Evolutionary conservation across 202 grass and related monocot species (phyloP), one percentile per base, ranked within the genome.

Genomic region (Schoenoplectus triqueter): DNA sequence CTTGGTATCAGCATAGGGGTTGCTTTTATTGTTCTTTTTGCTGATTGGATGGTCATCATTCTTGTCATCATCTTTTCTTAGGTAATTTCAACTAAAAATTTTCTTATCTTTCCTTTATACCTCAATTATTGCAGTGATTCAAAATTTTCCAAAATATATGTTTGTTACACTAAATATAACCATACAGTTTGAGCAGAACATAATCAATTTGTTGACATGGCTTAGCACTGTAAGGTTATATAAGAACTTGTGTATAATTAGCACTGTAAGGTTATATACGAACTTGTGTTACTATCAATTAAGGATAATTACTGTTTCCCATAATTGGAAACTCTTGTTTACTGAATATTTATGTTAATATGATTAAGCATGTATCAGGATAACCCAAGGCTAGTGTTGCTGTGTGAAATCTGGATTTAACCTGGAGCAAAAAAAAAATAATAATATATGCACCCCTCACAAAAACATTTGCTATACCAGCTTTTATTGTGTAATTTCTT

Each of bases 1-100:
- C 31, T 98, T 41, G 95, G 95, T 21, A 98, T 98, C 85, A 98
- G 92, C 86, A 98, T 98, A 13, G 93, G 95, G 40, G 90, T 94
- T 73, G 82, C 89, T 69, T 98, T 98, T 66, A 95, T 95, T 88
- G 91, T 91, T 14, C 41, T 98, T 83, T 92, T 95, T 40, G 87
- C 95, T 69, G 88, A 95, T 78, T 98, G 95, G 93, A 81, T 98
- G 87, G 88, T 94, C 67, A 93, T 93, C 3, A 71, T 98, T 88
- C 89, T 98, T 63, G 61, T 98, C 20, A 92, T 98, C 88, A 81
- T 91, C 72, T 95, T 56, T 95, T 98, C 88, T 82, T 98, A 93
- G 92, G 93, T 95, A 84, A 81, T 61, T 39, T 67, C 1, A 67
- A 20, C 47, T 15, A 5, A 31, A 55, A 31, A 0, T 13, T 75